Evolutionary conservation across 306 rosid genomes (phyloP).

Genomic region (Fragaria iinumae): DNA sequence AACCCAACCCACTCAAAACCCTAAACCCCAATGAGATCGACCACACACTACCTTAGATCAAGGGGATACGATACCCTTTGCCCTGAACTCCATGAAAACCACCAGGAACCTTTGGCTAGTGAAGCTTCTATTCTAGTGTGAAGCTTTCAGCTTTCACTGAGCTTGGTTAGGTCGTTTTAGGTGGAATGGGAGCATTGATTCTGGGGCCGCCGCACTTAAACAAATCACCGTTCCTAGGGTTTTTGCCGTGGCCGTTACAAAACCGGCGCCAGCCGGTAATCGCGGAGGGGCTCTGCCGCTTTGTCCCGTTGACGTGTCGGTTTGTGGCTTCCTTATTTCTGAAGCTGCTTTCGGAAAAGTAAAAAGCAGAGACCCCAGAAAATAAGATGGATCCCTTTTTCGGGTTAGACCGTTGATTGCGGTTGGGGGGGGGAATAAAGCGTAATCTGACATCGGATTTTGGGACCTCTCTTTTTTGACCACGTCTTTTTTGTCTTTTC

Average conservation of each 20-base stretch:
- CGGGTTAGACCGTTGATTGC: conserved; percentile 97
- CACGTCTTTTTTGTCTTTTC: conserved; percentile 31
- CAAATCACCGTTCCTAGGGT: conserved; percentile 8
- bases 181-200: neutral
- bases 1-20: conserved; percentile 38
- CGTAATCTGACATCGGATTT: conserved; percentile 46
- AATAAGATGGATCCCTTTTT: conserved; percentile 24
- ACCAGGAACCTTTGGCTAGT: conserved; percentile 17
- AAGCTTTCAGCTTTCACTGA: neutral
- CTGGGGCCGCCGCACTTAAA: neutral
- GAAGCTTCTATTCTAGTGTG: neutral
- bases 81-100: neutral
- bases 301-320: conserved; percentile 48
- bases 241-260: conserved; percentile 45
- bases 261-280: conserved; percentile 51
- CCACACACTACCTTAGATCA: conserved; percentile 9
- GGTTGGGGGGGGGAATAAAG: conserved; percentile 91
- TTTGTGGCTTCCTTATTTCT: neutral
- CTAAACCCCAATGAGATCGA: neutral
- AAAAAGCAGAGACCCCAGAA: neutral
- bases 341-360: conserved; percentile 23
- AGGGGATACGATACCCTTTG: conserved; percentile 11
- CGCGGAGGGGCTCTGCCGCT: conserved; percentile 47
- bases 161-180: neutral
- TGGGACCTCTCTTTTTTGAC: conserved; percentile 49